phyloP scores from a whole-genome alignment of 768 basidiomycete genomes.

The Mycena crocata region DNA sequence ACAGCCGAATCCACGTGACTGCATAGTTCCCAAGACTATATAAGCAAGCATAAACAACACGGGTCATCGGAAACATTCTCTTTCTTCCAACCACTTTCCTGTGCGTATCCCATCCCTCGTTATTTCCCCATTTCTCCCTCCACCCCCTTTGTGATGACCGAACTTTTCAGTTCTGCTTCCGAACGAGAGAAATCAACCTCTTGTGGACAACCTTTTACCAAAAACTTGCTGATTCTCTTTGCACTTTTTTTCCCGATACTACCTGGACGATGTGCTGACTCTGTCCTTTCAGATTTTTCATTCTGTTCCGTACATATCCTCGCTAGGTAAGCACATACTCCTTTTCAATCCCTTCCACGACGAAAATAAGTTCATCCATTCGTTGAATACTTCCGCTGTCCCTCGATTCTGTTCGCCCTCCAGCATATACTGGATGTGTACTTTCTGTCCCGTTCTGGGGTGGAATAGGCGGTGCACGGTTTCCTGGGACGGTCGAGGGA shows the following conservation, averaged over 20 bases:
- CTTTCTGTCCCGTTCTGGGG: constrained; percentile 63
- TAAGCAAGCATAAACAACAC: not conserved
- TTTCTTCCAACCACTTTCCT: not conserved
- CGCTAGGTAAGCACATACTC: constrained; percentile 2
- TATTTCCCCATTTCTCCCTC: constrained; percentile 3
- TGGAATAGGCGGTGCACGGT: constrained; percentile 29
- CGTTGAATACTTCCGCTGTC: constrained; percentile 68
- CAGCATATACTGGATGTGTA: constrained; percentile 47
- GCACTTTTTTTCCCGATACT: constrained; percentile 2
- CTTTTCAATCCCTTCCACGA: constrained; percentile 48
- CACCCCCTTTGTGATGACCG: constrained; percentile 57
- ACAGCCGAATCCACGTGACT: not conserved
- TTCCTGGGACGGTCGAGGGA: constrained; percentile 17
- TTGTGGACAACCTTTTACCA: constrained; percentile 79
- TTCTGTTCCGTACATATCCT: not conserved
- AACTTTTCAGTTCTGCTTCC: constrained; percentile 85
- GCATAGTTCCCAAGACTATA: not conserved
- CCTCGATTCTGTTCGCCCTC: constrained; percentile 49
- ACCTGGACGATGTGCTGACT: constrained; percentile 36
- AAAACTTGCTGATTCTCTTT: constrained; percentile 69
- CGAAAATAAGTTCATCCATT: constrained; percentile 90
- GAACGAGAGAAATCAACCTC: constrained; percentile 76
- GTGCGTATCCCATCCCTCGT: constrained; percentile 18
- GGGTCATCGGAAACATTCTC: not conserved
- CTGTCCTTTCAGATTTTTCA: constrained; percentile 17